Conservation (phyloP, 176 grass and related monocot genomes). For the Carex littledalei region DNA sequence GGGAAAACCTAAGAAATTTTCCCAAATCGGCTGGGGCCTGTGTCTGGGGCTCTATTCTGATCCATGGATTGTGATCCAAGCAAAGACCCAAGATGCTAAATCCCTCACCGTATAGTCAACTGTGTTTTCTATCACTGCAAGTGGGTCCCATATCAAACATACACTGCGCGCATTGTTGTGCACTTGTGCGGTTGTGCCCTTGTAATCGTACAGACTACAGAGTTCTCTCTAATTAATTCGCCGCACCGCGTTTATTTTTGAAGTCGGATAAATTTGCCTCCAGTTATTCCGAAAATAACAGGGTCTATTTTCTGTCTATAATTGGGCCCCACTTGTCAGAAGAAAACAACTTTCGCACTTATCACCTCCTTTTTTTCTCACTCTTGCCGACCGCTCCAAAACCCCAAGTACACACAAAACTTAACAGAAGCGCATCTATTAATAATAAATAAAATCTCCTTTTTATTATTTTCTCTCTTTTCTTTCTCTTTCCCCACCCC, state of each 20-base stretch:
- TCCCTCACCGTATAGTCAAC: background rate
- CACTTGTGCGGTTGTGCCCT: too few species aligned
- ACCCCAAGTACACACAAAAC: background rate
- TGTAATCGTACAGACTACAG: background rate
- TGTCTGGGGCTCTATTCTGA: background rate
- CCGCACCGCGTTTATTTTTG: background rate
- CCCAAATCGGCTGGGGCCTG: background rate
- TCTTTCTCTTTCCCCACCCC: background rate
- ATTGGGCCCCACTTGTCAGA: background rate
- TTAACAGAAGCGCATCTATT: background rate
- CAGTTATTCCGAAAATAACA: background rate
- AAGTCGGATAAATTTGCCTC: background rate
- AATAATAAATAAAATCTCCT: background rate
- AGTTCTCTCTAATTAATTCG: background rate
- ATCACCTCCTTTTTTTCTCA: background rate
- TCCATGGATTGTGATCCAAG: constrained; percentile 21
- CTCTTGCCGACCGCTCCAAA: background rate
- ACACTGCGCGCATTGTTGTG: background rate
- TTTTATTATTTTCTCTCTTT: constrained; percentile 2
- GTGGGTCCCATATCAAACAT: background rate
- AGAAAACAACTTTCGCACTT: background rate
- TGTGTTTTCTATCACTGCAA: background rate
- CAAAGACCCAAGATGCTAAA: background rate
- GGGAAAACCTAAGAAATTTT: constrained; percentile 10
- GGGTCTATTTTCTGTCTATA: background rate